Evolutionary conservation across 495 filamentous ascomycete genomes (phyloP).

Genomic region (Xylaria nigripes): DNA sequence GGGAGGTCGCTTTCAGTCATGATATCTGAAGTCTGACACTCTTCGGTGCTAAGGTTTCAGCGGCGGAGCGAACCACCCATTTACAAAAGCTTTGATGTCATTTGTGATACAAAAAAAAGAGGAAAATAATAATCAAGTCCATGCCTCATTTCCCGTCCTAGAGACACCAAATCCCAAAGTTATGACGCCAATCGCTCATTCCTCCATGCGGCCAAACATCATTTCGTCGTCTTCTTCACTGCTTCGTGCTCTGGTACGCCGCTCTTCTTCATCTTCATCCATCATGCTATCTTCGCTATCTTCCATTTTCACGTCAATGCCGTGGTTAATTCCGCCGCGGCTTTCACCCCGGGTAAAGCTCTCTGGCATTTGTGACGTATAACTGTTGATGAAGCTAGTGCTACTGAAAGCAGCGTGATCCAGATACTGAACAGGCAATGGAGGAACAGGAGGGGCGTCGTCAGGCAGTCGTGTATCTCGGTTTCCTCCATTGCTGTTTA

Average conservation of each 20-base stretch:
- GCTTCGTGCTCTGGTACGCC: constrained; percentile 50
- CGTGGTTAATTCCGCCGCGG: constrained; percentile 14
- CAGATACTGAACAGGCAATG: constrained; percentile 63
- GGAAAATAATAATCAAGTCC: constrained; percentile 11
- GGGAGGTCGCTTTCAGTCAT: constrained; percentile 31
- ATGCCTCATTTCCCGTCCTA: constrained; percentile 22
- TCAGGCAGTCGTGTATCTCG: constrained; percentile 60
- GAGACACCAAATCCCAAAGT: constrained; percentile 3
- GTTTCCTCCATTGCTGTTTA: constrained; percentile 59
- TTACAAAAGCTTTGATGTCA: constrained; percentile 31
- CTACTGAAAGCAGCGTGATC: constrained; percentile 43
- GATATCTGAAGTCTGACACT: constrained; percentile 32
- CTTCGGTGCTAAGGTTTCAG: constrained; percentile 50
- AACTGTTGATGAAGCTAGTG: constrained; percentile 45
- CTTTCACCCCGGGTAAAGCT: constrained; percentile 42
- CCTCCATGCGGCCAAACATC: constrained; percentile 94
- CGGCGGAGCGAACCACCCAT: constrained; percentile 45
- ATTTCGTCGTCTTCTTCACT: constrained; percentile 88
- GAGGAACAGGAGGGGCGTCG: constrained; percentile 81
- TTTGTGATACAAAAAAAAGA: constrained; percentile 38
- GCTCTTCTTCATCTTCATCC: constrained; percentile 74
- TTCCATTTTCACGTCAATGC: constrained; percentile 59
- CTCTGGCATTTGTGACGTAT: constrained; percentile 42
- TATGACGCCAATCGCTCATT: constrained; percentile 40
- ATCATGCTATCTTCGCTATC: constrained; percentile 56